Evolutionary conservation across 2,329 filamentous ascomycete species (phyloP).

Genomic region (Dryadomyces sulphureus): DNA sequence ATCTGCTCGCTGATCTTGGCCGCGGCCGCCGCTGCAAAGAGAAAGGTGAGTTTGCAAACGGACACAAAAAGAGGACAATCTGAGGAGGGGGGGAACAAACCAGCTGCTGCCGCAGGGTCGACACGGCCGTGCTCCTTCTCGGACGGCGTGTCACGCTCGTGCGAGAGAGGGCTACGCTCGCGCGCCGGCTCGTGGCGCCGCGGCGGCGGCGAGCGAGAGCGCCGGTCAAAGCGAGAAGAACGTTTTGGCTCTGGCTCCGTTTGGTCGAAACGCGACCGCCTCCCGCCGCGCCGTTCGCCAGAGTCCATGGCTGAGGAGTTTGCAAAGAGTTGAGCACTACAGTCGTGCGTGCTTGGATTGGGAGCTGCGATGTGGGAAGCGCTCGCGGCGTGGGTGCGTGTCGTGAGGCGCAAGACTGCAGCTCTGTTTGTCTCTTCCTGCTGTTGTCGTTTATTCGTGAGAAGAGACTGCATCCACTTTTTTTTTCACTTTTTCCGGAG

Average conservation of each 20-base stretch:
- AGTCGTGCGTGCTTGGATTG: no score
- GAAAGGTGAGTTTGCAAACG: not conserved
- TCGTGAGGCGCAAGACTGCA: not conserved
- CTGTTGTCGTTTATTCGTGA: no score
- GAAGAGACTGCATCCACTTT: conserved; percentile 1
- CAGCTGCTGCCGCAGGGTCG: conserved; percentile 66
- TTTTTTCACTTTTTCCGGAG: not conserved
- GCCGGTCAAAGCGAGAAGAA: conserved; percentile 73
- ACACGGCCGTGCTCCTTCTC: conserved; percentile 28
- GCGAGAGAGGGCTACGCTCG: conserved; percentile 63
- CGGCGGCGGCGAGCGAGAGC: conserved; percentile 68
- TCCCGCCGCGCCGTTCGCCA: conserved; percentile 55
- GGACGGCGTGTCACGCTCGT: conserved; percentile 21
- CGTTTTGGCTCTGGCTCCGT: conserved; percentile 68
- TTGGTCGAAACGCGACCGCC: conserved; percentile 90
- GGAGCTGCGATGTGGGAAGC: not conserved
- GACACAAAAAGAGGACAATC: not conserved
- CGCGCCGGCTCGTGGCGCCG: conserved; percentile 54
- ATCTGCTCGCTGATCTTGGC: conserved; percentile 75
- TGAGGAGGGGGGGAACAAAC: conserved; percentile 27
- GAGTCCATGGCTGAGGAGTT: conserved; percentile 48
- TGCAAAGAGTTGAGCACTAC: no score
- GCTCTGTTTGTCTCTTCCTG: not conserved
- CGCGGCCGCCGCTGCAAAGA: conserved; percentile 58
- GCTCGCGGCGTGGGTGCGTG: not conserved